phyloP scores from a whole-genome alignment of 257 asterid species.

The Solanum chmielewskii region DNA sequence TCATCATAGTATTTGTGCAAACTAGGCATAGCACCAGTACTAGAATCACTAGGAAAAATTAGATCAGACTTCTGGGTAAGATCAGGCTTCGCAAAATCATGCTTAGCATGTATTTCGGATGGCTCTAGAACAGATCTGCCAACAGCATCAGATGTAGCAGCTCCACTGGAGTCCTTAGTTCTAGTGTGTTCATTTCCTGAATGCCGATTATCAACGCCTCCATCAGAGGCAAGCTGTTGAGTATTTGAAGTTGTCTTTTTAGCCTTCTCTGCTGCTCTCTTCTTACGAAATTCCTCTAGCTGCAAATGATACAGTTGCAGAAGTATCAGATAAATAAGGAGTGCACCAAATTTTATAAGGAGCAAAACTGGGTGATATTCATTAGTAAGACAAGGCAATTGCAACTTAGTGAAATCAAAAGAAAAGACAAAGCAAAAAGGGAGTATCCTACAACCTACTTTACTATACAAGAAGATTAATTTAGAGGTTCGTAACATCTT shows the following conservation, averaged over 20 bases:
- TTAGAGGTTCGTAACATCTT: background rate
- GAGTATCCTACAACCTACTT: background rate
- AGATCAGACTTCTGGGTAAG: constrained; percentile 16
- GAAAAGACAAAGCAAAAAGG: background rate
- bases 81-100: constrained; percentile 26
- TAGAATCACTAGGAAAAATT: constrained; percentile 11
- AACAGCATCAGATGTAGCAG: constrained; percentile 43
- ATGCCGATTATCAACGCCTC: constrained; percentile 27
- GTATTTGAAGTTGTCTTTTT: constrained; percentile 34
- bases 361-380: background rate
- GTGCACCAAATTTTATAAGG: background rate
- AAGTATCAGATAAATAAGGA: background rate
- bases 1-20: background rate
- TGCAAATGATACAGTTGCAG: constrained; percentile 12
- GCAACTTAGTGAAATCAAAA: background rate
- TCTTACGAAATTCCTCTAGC: constrained; percentile 93
- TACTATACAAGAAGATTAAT: background rate
- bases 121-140: constrained; percentile 20
- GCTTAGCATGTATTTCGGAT: constrained; percentile 14
- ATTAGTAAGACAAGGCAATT: background rate
- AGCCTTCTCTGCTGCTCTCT: constrained; percentile 70
- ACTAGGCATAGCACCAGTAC: background rate
- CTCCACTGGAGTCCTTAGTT: constrained; percentile 33
- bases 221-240: constrained; percentile 33
- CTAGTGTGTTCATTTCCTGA: constrained; percentile 31